Evolutionary conservation across 2,329 filamentous ascomycete species (phyloP).

Genomic region (Blumeria hordei): DNA sequence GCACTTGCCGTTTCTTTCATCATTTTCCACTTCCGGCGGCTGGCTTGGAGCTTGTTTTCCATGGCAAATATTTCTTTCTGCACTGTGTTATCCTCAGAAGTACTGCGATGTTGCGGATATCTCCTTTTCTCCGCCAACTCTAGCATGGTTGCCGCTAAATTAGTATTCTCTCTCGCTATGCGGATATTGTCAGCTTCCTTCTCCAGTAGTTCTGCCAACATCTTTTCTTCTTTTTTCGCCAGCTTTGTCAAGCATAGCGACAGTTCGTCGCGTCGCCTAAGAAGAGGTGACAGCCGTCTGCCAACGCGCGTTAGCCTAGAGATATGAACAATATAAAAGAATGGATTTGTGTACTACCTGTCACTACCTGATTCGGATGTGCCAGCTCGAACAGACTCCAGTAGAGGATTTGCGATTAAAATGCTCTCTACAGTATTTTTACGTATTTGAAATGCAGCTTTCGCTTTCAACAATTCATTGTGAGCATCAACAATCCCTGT

Average conservation of each 20-base stretch:
- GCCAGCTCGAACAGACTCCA: constrained; percentile 53
- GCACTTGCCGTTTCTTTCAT: constrained; percentile 62
- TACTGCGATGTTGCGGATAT: constrained; percentile 26
- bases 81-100: constrained; percentile 26
- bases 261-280: constrained; percentile 42
- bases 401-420: constrained; percentile 46
- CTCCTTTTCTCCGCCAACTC: constrained; percentile 30
- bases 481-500: constrained; percentile 33
- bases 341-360: background rate
- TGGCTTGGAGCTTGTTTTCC: constrained; percentile 33
- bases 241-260: constrained; percentile 38
- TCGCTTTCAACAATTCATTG: constrained; percentile 39
- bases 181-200: constrained; percentile 33
- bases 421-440: constrained; percentile 45
- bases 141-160: constrained; percentile 37
- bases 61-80: constrained; percentile 30
- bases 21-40: constrained; percentile 43
- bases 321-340: background rate
- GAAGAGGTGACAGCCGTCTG: constrained; percentile 30
- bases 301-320: background rate
- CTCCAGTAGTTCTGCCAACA: constrained; percentile 27
- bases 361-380: constrained; percentile 28
- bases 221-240: constrained; percentile 25
- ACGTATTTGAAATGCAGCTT: constrained; percentile 43
- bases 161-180: constrained; percentile 33